Evolutionary conservation across 768 basidiomycete species (phyloP).

Genomic region (Tulasnella sp.): DNA sequence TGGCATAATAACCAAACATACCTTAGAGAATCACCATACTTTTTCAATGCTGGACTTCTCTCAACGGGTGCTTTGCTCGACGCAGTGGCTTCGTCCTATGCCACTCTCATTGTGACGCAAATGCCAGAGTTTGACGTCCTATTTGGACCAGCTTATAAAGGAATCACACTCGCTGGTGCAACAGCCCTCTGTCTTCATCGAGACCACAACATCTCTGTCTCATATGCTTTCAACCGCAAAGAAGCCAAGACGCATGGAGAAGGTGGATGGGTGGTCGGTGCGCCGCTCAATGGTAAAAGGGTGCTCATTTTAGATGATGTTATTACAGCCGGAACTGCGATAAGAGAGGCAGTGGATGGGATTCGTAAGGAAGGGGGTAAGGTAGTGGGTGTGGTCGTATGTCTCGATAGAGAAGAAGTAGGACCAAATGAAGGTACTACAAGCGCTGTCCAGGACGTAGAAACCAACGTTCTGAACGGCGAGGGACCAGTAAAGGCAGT

Average conservation of each 20-base stretch:
- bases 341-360: conserved; percentile 66
- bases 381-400: conserved; percentile 78
- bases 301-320: conserved; percentile 94
- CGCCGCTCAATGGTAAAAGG: conserved; percentile 59
- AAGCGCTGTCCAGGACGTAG: conserved; percentile 75
- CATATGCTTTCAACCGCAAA: conserved; percentile 88
- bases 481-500: conserved; percentile 61
- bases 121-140: conserved; percentile 53
- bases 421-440: conserved; percentile 28
- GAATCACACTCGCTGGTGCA: conserved; percentile 81
- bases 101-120: conserved; percentile 50
- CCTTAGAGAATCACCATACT: conserved; percentile 65
- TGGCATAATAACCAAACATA: background rate
- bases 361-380: conserved; percentile 57
- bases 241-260: conserved; percentile 95
- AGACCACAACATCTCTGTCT: conserved; percentile 49
- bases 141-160: conserved; percentile 97
- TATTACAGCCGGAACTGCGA: conserved; percentile 84
- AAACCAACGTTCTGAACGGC: conserved; percentile 50
- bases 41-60: conserved; percentile 89
- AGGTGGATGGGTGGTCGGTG: conserved; percentile 83
- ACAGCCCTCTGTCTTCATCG: conserved; percentile 65
- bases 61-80: conserved; percentile 71
- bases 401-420: conserved; percentile 77
- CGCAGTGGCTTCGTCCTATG: conserved; percentile 68